Conservation (phyloP, 305 asterid species). For the Plantago lanceolata region DNA sequence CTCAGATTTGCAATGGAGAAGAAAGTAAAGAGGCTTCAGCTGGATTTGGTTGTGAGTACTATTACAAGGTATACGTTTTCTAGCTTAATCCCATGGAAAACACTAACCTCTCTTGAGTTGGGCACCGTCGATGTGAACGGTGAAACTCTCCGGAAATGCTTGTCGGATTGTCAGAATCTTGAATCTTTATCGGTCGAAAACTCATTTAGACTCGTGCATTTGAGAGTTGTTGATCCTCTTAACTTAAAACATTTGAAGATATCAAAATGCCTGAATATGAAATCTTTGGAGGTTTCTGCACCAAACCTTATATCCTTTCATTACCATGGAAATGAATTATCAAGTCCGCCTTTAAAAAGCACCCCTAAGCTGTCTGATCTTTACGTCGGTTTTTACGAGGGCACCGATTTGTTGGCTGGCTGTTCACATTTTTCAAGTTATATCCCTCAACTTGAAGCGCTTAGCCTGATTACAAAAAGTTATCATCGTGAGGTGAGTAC, state of each 20-base stretch:
- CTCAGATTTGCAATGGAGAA: neutral
- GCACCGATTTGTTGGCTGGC: neutral
- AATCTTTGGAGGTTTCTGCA: slow-evolving; percentile 1
- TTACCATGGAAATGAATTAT: neutral
- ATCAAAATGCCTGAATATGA: neutral
- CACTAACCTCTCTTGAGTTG: neutral
- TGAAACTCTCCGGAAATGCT: neutral
- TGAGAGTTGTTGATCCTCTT: slow-evolving; percentile 6
- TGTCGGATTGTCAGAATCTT: neutral
- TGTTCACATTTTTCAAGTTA: neutral
- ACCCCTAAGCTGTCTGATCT: slow-evolving; percentile 1
- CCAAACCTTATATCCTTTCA: neutral
- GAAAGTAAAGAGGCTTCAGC: neutral
- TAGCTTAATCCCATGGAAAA: neutral
- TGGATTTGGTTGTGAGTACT: neutral
- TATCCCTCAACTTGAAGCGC: neutral
- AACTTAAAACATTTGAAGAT: too few species aligned
- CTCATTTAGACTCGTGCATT: neutral
- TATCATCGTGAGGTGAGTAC: neutral
- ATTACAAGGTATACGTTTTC: neutral
- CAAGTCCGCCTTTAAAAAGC: slow-evolving; percentile 3
- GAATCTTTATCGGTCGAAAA: neutral
- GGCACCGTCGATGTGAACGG: neutral
- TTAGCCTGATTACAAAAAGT: neutral
- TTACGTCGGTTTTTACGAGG: neutral